Base-by-base conservation (phyloP, 2,329 filamentous ascomycete genomes). In the Arthroderma sp. region DNA sequence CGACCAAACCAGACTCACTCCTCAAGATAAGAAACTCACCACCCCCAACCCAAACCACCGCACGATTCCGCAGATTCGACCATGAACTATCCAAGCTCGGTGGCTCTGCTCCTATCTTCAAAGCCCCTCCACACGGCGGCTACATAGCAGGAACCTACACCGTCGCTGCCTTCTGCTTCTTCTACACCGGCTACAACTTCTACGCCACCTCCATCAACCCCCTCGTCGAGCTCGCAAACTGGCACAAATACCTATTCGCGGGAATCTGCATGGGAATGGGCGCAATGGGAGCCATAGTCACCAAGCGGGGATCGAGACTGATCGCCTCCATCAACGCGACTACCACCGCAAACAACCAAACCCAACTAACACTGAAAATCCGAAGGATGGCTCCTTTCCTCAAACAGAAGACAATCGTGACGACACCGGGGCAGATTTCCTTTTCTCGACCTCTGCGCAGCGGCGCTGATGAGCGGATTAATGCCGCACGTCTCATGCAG, bases 81-180 rank as follows among this genome's bases (percentile, higher is more conserved):
- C 46, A 15, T 15, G 31, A 69, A 48, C 69, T 85, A 33, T 73
- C 75, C 9, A 65, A 67, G 47, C 41, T 28, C 31, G 10, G 34
- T n/a, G 74, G 75, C 50, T 56, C 69, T n/a, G 63, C 68, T 1
- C 69, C 74, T 4, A 77, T 80, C 5, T 86, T 83, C 66, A 69
- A 80, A 54, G 73, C 74, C 1, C 77, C 77, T 9, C 77, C 78
- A 1, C 79, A 83, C 54, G 73, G 73, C 46, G 70, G 71, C 62
- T 82, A 79, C 59, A 71, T 81, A 50, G 57, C 75, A 52, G 73
- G 75, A 38, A 76, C 75, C 56, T 79, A 80, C 60, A 59, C 65
- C 9, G 71, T 75, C 28, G 73, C 73, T 2, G 48, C 68, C 22
- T 73, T 74, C 54, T 76, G 72, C 59, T 66, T 76, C 46, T 52